These are phyloP conservation scores for Candida caryicola DNA, from an alignment of 805 yeast species.

Conservation along the genomic window DNA sequence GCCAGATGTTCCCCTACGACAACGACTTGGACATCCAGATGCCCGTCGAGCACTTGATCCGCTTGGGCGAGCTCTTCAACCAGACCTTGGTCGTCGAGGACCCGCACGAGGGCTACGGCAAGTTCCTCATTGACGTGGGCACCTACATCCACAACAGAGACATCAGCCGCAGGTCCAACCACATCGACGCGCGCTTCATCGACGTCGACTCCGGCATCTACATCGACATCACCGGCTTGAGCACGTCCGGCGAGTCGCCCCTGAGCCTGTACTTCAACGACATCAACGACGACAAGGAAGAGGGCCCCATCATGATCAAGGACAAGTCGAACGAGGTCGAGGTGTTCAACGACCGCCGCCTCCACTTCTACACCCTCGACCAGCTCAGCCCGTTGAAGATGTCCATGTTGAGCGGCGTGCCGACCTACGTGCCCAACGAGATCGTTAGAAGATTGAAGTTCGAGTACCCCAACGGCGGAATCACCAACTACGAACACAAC, in stretches of 20 bases:
- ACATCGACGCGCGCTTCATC: constrained; percentile 21
- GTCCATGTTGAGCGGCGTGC: constrained; percentile 17
- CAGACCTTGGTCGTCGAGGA: constrained; percentile 20
- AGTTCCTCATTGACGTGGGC: constrained; percentile 23
- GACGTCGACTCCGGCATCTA: constrained; percentile 25
- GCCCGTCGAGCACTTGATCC: constrained; percentile 19
- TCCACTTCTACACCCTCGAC: constrained; percentile 15
- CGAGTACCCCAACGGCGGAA: constrained; percentile 3
- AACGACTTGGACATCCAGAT: constrained; percentile 22
- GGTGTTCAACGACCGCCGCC: constrained; percentile 17
- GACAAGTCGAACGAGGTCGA: constrained; percentile 8
- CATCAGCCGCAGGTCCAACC: constrained; percentile 48
- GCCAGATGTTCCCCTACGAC: constrained; percentile 22
- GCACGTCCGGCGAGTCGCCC: constrained; percentile 9
- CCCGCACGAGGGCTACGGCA: constrained; percentile 12
- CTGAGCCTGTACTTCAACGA: constrained; percentile 1
- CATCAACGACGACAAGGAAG: constrained; percentile 5
- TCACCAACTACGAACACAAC: constrained; percentile 1
- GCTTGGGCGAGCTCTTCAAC: constrained; percentile 17
- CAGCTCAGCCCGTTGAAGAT: constrained; percentile 18
- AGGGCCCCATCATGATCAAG: constrained; percentile 2
- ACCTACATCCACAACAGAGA: constrained; percentile 20
- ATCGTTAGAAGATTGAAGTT: constrained; percentile 6
- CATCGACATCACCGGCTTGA: constrained; percentile 26
- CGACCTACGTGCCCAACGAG: constrained; percentile 14